These are phyloP conservation scores for Lactarius hengduanensis DNA, from an alignment of 768 basidiomycete species.

Conservation along the genomic window DNA sequence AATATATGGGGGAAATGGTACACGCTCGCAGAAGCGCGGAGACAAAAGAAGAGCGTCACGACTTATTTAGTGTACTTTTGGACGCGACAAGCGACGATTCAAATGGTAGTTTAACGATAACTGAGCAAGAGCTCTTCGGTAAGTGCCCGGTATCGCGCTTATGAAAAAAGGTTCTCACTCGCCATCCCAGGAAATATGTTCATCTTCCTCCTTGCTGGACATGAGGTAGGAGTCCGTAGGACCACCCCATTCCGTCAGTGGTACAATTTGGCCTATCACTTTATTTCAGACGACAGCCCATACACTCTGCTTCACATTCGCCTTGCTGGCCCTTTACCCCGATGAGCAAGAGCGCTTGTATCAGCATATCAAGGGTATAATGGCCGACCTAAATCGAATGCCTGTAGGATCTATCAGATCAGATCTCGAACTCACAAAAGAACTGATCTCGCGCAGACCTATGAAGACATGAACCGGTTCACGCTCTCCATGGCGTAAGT, in stretches of 20 bases:
- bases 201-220: constrained; percentile 39
- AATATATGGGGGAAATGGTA: constrained; percentile 35
- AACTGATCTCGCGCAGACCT: constrained; percentile 20
- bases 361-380: constrained; percentile 37
- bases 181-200: constrained; percentile 32
- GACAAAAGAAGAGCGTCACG: constrained; percentile 29
- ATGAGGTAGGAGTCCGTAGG: constrained; percentile 30
- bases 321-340: constrained; percentile 42
- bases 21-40: constrained; percentile 21
- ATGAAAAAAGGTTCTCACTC: neutral
- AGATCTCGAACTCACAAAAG: neutral
- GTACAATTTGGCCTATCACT: neutral
- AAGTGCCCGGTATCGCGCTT: neutral
- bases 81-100: constrained; percentile 23
- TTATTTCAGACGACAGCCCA: constrained; percentile 39
- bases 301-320: constrained; percentile 41
- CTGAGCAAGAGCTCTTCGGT: constrained; percentile 31
- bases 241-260: neutral
- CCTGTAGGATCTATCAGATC: constrained; percentile 8
- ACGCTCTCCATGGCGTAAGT: constrained; percentile 28
- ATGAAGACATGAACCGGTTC: constrained; percentile 30
- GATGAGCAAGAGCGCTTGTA: constrained; percentile 44
- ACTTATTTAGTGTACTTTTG: constrained; percentile 30
- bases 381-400: constrained; percentile 33
- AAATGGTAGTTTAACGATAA: constrained; percentile 22